These are phyloP conservation scores for Picochlorum sp. DNA, from an alignment of 139 green algal genomes.

Conservation along the genomic window DNA sequence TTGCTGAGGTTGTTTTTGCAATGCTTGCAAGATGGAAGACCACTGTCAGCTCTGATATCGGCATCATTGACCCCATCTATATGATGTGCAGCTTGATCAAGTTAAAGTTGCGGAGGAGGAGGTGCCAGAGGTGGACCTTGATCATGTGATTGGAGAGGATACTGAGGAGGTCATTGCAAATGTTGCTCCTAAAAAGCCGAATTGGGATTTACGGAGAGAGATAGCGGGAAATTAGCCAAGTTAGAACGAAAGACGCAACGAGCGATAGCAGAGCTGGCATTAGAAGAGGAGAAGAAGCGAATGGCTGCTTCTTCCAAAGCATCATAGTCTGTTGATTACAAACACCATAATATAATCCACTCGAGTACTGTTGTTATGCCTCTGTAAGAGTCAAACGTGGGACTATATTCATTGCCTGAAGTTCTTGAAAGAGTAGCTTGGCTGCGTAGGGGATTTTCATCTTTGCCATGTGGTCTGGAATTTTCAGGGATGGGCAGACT, in stretches of 20 bases:
- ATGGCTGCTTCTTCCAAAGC: constrained; percentile 9
- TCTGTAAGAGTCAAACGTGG: constrained; percentile 68
- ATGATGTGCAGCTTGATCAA: constrained; percentile 32
- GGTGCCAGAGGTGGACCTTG: constrained; percentile 39
- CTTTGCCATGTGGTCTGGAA: constrained; percentile 58
- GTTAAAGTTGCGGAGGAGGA: constrained; percentile 55
- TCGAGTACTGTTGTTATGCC: constrained; percentile 14
- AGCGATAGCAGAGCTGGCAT: constrained; percentile 67
- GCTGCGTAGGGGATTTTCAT: constrained; percentile 94
- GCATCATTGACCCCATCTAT: too few relatives aligned
- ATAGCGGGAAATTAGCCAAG: constrained; percentile 64
- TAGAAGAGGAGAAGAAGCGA: constrained; percentile 41
- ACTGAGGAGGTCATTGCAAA: constrained; percentile 52
- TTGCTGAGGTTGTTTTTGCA: not conserved
- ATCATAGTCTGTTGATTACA: constrained; percentile 8
- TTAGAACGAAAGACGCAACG: constrained; percentile 68
- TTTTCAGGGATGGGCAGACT: constrained; percentile 55
- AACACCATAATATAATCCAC: not conserved
- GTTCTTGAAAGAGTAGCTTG: constrained; percentile 96
- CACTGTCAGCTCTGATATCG: not conserved
- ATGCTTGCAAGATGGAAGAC: constrained; percentile 10
- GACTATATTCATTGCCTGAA: constrained; percentile 92
- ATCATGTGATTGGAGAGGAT: constrained; percentile 37
- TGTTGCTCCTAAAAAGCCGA: constrained; percentile 80
- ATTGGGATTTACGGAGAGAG: constrained; percentile 81